Percentiles rank a stretch among this genome's conserved stretches.
Conservation (phyloP, 1,284 basidiomycete genomes). For the Fomitiporia mediterranea region DNA sequence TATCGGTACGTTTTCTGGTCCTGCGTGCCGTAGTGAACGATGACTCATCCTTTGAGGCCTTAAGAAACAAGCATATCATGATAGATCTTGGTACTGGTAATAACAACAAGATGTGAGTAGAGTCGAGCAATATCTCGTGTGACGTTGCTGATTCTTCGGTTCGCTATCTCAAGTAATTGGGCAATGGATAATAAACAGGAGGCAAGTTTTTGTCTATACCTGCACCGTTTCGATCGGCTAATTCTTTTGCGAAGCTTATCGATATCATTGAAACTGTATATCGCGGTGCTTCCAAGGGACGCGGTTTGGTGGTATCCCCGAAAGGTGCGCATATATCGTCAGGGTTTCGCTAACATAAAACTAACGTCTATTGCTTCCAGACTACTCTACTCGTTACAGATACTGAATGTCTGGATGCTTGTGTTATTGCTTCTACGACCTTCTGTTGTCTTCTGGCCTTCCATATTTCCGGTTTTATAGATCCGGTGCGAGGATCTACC, state of each 20-base stretch:
- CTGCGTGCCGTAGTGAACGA: neutral
- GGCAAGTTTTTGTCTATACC: constrained; percentile 39
- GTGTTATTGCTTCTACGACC: neutral
- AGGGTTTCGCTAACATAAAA: neutral
- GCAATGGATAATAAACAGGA: constrained; percentile 97
- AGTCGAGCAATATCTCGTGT: neutral
- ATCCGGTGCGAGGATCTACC: too few relatives aligned
- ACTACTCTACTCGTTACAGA: constrained; percentile 81
- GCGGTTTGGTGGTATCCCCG: constrained; percentile 96
- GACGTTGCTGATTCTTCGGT: constrained; percentile 11
- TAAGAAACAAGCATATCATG: constrained; percentile 99
- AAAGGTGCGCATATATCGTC: constrained; percentile 58
- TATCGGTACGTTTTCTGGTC: constrained; percentile 62
- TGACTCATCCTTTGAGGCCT: constrained; percentile 12
- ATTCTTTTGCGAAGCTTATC: constrained; percentile 61
- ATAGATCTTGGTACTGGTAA: constrained; percentile 99
- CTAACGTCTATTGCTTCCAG: constrained; percentile 34
- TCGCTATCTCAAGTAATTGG: constrained; percentile 70
- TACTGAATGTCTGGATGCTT: constrained; percentile 44
- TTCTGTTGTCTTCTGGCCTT: neutral
- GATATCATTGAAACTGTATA: constrained; percentile 99
- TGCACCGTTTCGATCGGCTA: neutral
- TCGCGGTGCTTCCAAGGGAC: constrained; percentile 94
- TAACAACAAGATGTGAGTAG: constrained; percentile 95
- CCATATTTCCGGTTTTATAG: neutral